Base-by-base conservation (phyloP, 352 stramenopile species). In the Phytopythium vexans region DNA sequence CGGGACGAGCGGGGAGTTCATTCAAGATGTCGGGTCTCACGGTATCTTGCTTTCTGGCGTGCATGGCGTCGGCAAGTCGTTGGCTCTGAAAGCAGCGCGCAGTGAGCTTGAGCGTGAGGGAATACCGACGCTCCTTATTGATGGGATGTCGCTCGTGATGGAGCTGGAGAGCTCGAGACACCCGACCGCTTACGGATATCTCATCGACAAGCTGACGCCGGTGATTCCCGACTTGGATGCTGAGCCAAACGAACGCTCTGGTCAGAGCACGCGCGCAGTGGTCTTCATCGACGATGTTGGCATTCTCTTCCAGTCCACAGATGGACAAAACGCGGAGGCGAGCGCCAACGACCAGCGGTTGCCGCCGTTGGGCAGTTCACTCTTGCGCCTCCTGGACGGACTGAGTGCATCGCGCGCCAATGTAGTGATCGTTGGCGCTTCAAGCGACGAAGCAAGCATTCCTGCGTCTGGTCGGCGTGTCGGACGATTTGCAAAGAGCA, bases 211-310 rank as follows among this genome's bases (percentile, higher is more conserved):
- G 21, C 54, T 88, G 6, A 49, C 65, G 12, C 60, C 74, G 40
- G 54, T 49, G 3, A 64, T 86, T 36, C 61, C 66, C 0, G 31
- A 52, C 1, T 58, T 75, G 31, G 53, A 36, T 15, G 31, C 27
- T 21, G 31, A 59, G 8, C 41, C 12, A 10, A 36, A 36, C 14
- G 12, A 57, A 12, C n/a, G 21, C 11, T 44, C 12, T 11, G 11
- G 14, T 9, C 6, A 4, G 15, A 8, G 39, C 49, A 16, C 47
- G 54, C 41, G 55, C 27, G 16, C 65, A 9, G 77, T 87, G 11
- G 49, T 91, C 16, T 39, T 91, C 35, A 68, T 93, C 52, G 83
- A 93, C 62, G 77, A 93, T 34, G 53, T 89, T 35, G 72, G 89
- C 41, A 70, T 70, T 38, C 70, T 91, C 41, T 91, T 93, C 55